These are phyloP conservation scores for Conoideocrella luteorostrata DNA, from an alignment of 2,329 filamentous ascomycete genomes.

Conservation along the genomic window DNA sequence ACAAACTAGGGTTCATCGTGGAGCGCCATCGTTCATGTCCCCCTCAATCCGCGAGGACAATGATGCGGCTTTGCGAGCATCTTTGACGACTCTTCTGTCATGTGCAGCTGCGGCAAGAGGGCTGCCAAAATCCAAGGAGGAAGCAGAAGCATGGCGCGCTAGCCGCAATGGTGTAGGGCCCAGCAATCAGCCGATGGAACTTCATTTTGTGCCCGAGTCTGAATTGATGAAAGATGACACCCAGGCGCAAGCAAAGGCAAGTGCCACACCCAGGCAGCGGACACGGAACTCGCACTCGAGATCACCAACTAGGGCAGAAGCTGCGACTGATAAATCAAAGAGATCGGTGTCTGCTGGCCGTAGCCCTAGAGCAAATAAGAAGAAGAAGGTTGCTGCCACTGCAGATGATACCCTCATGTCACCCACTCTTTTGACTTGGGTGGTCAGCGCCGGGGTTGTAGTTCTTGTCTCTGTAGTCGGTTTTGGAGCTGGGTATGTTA, in stretches of 20 bases:
- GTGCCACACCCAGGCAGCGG: slow-evolving; percentile 19
- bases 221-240: slow-evolving; percentile 42
- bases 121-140: slow-evolving; percentile 59
- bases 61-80: slow-evolving; percentile 85
- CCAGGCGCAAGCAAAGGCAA: slow-evolving; percentile 12
- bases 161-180: slow-evolving; percentile 34
- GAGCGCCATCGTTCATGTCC: slow-evolving; percentile 57
- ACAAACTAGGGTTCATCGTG: slow-evolving; percentile 39
- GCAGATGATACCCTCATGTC: slow-evolving; percentile 40
- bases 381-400: slow-evolving; percentile 45
- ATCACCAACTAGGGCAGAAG: slow-evolving; percentile 20
- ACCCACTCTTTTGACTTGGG: slow-evolving; percentile 58
- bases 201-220: slow-evolving; percentile 55
- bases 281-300: slow-evolving; percentile 19
- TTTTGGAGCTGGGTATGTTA: slow-evolving; percentile 63
- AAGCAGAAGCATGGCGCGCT: slow-evolving; percentile 29
- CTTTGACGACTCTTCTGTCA: slow-evolving; percentile 91
- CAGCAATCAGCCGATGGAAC: slow-evolving; percentile 48
- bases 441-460: slow-evolving; percentile 60
- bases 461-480: slow-evolving; percentile 63
- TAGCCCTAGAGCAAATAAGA: slow-evolving; percentile 46
- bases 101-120: slow-evolving; percentile 85
- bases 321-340: slow-evolving; percentile 40
- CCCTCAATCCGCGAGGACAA: slow-evolving; percentile 79
- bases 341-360: slow-evolving; percentile 36